Base-by-base conservation (phyloP, 2,329 filamentous ascomycete species). In the Fusarium albosuccineum region DNA sequence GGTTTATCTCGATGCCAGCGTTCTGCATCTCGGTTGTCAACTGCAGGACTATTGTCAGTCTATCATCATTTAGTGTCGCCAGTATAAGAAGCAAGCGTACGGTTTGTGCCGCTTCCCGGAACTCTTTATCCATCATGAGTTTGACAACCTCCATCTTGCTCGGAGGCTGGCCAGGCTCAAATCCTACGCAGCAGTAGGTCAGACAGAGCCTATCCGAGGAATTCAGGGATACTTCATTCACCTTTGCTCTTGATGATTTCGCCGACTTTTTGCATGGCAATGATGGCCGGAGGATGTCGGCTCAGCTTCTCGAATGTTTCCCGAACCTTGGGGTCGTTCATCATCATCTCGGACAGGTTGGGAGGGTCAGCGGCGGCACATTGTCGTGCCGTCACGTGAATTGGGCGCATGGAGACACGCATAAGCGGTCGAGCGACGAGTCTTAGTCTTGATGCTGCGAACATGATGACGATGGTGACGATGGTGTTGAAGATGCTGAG, bases 91-190 rank as follows among this genome's bases (percentile, higher is more conserved):
- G 1, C 2, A 0, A 26, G 27, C 36, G 10, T 48, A 71, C 70
- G 1, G 48, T 57, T 9, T 68, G 59, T 11, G 70, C 61, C 3
- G 68, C 70, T 5, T 72, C 68, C 8, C 70, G 53, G 29, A 72
- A 72, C 9, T 73, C 68, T 17, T 59, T 64, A 5, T 72, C 70
- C 68, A 70, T 70, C 63, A 72, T 62, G 11, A 72, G 64, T 27
- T 70, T 71, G 37, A 71, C 45, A 10, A 72, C 37, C 5, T 70
- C 70, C 67, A 72, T 66, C 60, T 66, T 69, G n/a, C 63, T 68
- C 2, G 70, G 70, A 10, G 66, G 64, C 17, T 62, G 55, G 33
- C 45, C 53, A 16, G 66, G 36, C 10, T 69, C 66, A n/a, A 72
- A 56, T 11, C 70, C 70, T 72, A 7, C 3, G 13, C 10, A 27